Conservation (phyloP, 495 filamentous ascomycete genomes). For the Lepraria neglecta region DNA sequence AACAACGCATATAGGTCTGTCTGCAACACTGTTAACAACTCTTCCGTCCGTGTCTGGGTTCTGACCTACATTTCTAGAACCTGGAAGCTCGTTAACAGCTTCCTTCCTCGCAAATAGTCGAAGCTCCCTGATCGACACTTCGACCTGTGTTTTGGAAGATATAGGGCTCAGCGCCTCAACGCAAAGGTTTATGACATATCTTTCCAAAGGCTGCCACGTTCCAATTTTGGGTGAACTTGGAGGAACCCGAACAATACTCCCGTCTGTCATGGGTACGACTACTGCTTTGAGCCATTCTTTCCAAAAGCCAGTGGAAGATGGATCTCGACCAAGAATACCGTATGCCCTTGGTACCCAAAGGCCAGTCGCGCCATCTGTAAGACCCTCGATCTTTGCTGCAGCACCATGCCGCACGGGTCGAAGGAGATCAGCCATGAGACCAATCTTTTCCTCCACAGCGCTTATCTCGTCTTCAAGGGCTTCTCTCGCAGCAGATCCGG, state of each 20-base stretch:
- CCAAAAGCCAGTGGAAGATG: constrained; percentile 84
- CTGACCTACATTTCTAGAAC: constrained; percentile 61
- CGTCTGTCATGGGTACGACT: constrained; percentile 89
- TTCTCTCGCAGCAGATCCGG: constrained; percentile 75
- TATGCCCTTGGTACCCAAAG: constrained; percentile 95
- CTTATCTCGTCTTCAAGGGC: constrained; percentile 88
- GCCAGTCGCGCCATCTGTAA: constrained; percentile 92
- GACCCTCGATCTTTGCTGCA: constrained; percentile 91
- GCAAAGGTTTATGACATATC: constrained; percentile 96
- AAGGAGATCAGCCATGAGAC: constrained; percentile 90
- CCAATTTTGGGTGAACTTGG: constrained; percentile 84
- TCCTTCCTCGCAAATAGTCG: constrained; percentile 90
- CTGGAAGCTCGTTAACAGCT: constrained; percentile 87
- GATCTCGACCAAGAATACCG: constrained; percentile 84
- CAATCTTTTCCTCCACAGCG: constrained; percentile 93
- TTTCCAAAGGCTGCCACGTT: constrained; percentile 93
- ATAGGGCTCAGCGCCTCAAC: constrained; percentile 89
- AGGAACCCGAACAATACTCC: constrained; percentile 72
- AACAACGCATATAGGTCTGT: constrained; percentile 93
- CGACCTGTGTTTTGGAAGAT: constrained; percentile 90
- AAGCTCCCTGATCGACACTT: constrained; percentile 82
- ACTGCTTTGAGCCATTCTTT: constrained; percentile 96
- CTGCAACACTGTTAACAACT: constrained; percentile 33
- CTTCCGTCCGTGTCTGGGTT: not conserved
- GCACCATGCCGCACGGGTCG: constrained; percentile 89